These are phyloP conservation scores for Komagataea norvegica DNA, from an alignment of 1,139 yeast species.

Conservation along the genomic window DNA sequence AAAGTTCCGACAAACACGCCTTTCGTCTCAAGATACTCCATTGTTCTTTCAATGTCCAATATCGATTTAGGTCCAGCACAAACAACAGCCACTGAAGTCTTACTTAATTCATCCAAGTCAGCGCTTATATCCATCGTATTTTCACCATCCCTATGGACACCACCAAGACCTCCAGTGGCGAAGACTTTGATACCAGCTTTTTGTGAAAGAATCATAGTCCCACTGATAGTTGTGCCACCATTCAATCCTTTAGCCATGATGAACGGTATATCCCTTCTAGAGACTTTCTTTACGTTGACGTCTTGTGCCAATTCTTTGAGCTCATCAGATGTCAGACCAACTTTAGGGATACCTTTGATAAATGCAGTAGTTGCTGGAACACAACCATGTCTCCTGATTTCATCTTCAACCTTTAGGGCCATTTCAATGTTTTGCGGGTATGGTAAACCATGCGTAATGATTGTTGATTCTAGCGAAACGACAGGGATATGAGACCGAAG, in stretches of 20 bases:
- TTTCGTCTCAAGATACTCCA: slow-evolving; percentile 86
- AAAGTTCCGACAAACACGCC: slow-evolving; percentile 56
- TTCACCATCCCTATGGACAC: slow-evolving; percentile 81
- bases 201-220: slow-evolving; percentile 79
- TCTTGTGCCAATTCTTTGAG: slow-evolving; percentile 43
- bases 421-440: slow-evolving; percentile 69
- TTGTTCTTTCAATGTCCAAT: slow-evolving; percentile 71
- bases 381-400: slow-evolving; percentile 59
- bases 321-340: slow-evolving; percentile 53
- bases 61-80: slow-evolving; percentile 92
- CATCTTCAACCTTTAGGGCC: slow-evolving; percentile 64
- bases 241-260: slow-evolving; percentile 57
- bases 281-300: slow-evolving; percentile 51
- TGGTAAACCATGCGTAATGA: slow-evolving; percentile 87
- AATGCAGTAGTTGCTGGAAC: slow-evolving; percentile 87
- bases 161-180: slow-evolving; percentile 94
- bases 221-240: slow-evolving; percentile 91
- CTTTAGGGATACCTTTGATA: slow-evolving; percentile 62
- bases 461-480: slow-evolving; percentile 81
- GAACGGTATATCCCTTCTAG: slow-evolving; percentile 76
- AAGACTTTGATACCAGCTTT: slow-evolving; percentile 76
- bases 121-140: slow-evolving; percentile 78
- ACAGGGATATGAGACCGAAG: slow-evolving; percentile 52
- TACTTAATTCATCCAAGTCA: slow-evolving; percentile 77
- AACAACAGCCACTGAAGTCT: slow-evolving; percentile 82